Evolutionary conservation across 495 filamentous ascomycete species (phyloP), one percentile per base, ranked within the genome.

Genomic region (Talaromyces nanjingensis): DNA sequence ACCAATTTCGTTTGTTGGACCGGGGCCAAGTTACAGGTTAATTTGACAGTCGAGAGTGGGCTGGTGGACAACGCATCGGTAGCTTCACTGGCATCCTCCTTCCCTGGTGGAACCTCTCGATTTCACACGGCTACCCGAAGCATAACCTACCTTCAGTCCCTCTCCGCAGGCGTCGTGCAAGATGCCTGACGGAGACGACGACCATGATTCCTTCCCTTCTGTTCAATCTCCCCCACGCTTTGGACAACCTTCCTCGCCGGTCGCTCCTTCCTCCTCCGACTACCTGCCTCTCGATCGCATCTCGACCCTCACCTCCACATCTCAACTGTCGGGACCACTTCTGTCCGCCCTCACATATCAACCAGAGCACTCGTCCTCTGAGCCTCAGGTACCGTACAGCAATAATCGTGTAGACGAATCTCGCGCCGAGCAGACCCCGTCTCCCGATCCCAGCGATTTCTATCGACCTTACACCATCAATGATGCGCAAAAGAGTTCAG

Each of bases 361-460:
- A 39, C 39, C 69, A 55, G 53, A 64, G 65, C 65, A 66, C 65
- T 29, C 60, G 24, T 69, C 61, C 65, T 55, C 65, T 66, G 11
- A 49, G 27, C 47, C 68, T 47, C 72, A 72, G 56, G 67, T 64
- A 61, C 65, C 67, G 12, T 66, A 67, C 59, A 65, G 66, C 55
- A 66, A 71, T 59, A 73, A 67, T 47, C 18, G 34, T 59, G 53
- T 63, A 61, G 66, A 65, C 65, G 49, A 69, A 12, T 14, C 33
- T 64, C 60, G 59, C 12, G 11, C 14, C 39, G 39, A 33, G 63
- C 67, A 73, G 34, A 72, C 72, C 62, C 64, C 71, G 27, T 83
- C 79, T 31, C 75, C 81, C 39, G 79, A 85, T 67, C 83, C 81
- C 16, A 80, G 80, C 70, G 81, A 83, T 14, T 84, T 76, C 68